Base-by-base conservation (phyloP, 768 basidiomycete genomes). In the Neoboletus brunneissimus region DNA sequence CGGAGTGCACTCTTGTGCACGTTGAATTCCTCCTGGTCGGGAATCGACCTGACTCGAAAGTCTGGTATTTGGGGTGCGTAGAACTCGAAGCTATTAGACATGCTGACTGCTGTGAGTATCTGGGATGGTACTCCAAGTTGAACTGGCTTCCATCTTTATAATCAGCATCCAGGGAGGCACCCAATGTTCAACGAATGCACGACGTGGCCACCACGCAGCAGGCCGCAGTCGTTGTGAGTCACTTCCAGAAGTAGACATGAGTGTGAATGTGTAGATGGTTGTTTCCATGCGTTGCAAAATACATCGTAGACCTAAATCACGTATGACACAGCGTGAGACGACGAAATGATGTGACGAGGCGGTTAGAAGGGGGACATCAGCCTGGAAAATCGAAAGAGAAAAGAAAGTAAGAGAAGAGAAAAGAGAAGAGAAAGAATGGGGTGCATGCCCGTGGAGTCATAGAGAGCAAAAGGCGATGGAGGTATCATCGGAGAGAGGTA, bases 401-500 rank as follows among this genome's bases (percentile, higher is more conserved):
- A 56, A 27, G 15, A 31, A 34, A 67, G 70, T 69, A 58, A 61
- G 38, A 20, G 18, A 40, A 20, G 10, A 62, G 5, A 12, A n/a
- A 35, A 37, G 11, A 47, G 45, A 44, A 38, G 42, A 53, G 34
- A 65, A 58, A 57, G 60, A 60, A 57, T 40, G 64, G 51, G 65
- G 53, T 62, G 57, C 57, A 62, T 63, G 61, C 62, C 61, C 65
- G 60, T 59, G 58, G 52, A 61, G 63, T 55, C 65, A 56, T 53
- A 56, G 70, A 62, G 60, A 68, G 67, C 44, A 72, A 55, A 59
- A 61, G 62, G 64, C 43, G 62, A 74, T 73, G 69, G 77, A 87
- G 88, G 88, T 90, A 89, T 90, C 88, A 86, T 89, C 81, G 79
- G 81, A 85, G 67, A 77, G 77, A 83, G 84, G 83, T 82, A 85